Percentiles rank a stretch among this genome's conserved stretches.
These are phyloP conservation scores for Nicotiana sylvestris DNA, from an alignment of 257 asterid genomes.

Conservation along the genomic window DNA sequence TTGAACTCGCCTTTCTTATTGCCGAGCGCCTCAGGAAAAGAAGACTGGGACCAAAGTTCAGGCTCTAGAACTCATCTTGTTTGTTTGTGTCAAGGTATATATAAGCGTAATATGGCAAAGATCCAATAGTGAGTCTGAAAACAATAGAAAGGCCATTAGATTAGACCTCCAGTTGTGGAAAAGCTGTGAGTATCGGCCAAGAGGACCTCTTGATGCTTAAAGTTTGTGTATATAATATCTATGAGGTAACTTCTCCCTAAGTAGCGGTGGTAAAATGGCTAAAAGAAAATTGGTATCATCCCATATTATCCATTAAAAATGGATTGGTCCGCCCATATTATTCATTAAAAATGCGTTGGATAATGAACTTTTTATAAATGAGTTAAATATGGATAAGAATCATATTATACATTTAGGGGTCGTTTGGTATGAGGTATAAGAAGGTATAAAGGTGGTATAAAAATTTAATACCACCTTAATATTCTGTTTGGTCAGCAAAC, in stretches of 20 bases:
- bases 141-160: not conserved
- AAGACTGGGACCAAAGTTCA: conserved; percentile 47
- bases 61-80: conserved; percentile 19
- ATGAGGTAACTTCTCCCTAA: not conserved
- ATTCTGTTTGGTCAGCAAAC: too few relatives aligned
- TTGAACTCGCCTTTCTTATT: conserved; percentile 68
- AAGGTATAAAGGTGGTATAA: too few relatives aligned
- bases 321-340: too few relatives aligned
- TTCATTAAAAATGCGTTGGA: too few relatives aligned
- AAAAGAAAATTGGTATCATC: too few relatives aligned
- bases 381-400: too few relatives aligned
- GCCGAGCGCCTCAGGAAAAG: conserved; percentile 67
- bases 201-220: not conserved
- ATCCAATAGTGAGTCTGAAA: not conserved
- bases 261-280: too few relatives aligned
- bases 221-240: not conserved
- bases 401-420: too few relatives aligned
- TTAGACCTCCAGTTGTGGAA: not conserved
- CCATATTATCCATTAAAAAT: too few relatives aligned
- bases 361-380: too few relatives aligned
- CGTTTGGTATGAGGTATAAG: too few relatives aligned
- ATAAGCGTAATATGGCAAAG: not conserved
- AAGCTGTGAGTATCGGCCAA: not conserved
- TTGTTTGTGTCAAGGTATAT: not conserved
- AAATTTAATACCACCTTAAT: too few relatives aligned